These are phyloP conservation scores for Eucalyptus melliodora DNA, from an alignment of 345 rosid genomes.

Conservation along the genomic window DNA sequence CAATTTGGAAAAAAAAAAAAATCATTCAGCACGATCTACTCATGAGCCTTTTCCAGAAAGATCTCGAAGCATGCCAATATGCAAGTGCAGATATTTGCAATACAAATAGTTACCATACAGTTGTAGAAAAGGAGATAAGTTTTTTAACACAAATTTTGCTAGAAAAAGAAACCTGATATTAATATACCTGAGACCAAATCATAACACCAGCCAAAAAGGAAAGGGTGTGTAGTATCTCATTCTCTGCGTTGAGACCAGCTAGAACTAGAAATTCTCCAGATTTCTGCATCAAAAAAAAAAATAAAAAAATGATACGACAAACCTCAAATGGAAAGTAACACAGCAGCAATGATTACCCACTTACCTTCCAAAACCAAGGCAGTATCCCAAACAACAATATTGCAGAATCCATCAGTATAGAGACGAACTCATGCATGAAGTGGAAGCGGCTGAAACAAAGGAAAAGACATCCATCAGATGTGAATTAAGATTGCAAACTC, in stretches of 20 bases:
- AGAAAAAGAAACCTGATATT: not conserved
- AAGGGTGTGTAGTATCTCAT: constrained; percentile 85
- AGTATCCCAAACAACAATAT: constrained; percentile 80
- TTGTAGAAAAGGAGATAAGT: not conserved
- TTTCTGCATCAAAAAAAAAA: constrained; percentile 31
- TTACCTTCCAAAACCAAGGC: constrained; percentile 99
- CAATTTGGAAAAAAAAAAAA: not conserved
- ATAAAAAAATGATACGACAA: not conserved
- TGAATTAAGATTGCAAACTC: not conserved
- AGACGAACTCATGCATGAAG: constrained; percentile 84
- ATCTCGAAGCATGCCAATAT: not conserved
- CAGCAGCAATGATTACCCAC: not conserved
- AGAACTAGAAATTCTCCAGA: constrained; percentile 56
- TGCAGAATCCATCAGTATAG: constrained; percentile 86
- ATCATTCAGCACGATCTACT: not conserved
- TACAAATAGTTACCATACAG: not conserved
- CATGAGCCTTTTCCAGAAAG: not conserved
- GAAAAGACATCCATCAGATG: not conserved
- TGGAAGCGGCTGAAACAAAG: constrained; percentile 60
- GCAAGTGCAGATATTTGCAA: not conserved
- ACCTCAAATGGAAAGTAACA: not conserved
- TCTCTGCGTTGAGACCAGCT: constrained; percentile 64
- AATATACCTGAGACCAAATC: constrained; percentile 89
- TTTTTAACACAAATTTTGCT: not conserved
- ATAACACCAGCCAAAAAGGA: constrained; percentile 86